A percentile compares a stretch with the other conserved stretches of the same genome.
phyloP scores from a whole-genome alignment of 768 basidiomycete genomes.

The Termitomyces bulborhizus region DNA sequence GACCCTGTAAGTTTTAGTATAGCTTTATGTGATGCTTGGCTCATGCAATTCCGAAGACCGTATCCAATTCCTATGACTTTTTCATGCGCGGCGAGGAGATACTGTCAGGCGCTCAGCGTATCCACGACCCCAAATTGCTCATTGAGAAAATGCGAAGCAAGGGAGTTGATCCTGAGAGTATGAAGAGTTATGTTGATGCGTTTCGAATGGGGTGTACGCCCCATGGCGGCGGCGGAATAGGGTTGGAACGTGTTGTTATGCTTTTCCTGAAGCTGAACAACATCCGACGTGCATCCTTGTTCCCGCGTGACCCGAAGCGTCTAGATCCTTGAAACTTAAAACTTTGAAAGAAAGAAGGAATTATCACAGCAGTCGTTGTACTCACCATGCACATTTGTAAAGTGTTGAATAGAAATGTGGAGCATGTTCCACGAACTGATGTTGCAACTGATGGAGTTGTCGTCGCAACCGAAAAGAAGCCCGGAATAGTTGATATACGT shows the following conservation, averaged over 20 bases:
- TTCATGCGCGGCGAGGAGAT: slow-evolving; percentile 99
- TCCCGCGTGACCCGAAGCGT: slow-evolving; percentile 96
- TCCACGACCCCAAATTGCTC: slow-evolving; percentile 85
- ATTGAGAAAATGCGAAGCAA: slow-evolving; percentile 79
- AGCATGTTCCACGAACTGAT: not conserved
- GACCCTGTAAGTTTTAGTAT: slow-evolving; percentile 58
- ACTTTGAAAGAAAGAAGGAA: not conserved
- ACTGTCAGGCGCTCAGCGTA: slow-evolving; percentile 94
- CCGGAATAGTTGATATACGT: slow-evolving; percentile 9
- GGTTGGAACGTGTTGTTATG: slow-evolving; percentile 94
- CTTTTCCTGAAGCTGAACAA: slow-evolving; percentile 96
- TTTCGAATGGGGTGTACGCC: slow-evolving; percentile 95
- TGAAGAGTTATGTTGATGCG: slow-evolving; percentile 90
- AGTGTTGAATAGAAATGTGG: not conserved
- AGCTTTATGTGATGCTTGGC: not conserved
- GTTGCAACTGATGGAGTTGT: slow-evolving; percentile 1
- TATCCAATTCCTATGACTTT: slow-evolving; percentile 99
- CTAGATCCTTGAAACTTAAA: slow-evolving; percentile 74
- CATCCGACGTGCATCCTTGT: slow-evolving; percentile 86
- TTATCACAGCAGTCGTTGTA: not conserved
- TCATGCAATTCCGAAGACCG: slow-evolving; percentile 39
- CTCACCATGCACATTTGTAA: slow-evolving; percentile 1
- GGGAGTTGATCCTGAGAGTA: slow-evolving; percentile 86
- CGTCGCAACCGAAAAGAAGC: slow-evolving; percentile 27
- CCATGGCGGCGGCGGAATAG: slow-evolving; percentile 96